These are phyloP conservation scores for Remersonia thermophila DNA, from an alignment of 2,329 filamentous ascomycete species.

Conservation along the genomic window DNA sequence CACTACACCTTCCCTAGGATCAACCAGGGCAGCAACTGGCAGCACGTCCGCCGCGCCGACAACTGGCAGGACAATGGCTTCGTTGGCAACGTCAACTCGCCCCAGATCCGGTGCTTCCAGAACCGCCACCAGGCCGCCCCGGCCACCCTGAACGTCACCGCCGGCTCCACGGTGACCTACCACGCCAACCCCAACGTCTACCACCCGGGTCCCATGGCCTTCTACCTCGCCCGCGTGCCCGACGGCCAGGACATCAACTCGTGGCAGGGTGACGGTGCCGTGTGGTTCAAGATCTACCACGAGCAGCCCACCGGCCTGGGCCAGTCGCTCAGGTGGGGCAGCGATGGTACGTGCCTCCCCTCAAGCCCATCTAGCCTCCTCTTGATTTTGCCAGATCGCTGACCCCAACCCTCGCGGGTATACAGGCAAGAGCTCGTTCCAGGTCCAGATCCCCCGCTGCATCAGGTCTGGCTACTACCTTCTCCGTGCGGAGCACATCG, in stretches of 20 bases:
- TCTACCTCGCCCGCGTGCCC: constrained; percentile 29
- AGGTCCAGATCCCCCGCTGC: constrained; percentile 30
- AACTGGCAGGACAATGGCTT: constrained; percentile 38
- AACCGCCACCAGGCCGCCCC: constrained; percentile 25
- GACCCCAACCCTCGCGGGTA: not conserved
- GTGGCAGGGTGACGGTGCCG: constrained; percentile 27
- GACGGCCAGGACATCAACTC: constrained; percentile 23
- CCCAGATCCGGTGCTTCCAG: constrained; percentile 40
- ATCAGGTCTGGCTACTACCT: constrained; percentile 35
- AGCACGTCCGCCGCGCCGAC: constrained; percentile 33
- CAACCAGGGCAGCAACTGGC: constrained; percentile 29
- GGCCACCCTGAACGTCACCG: constrained; percentile 29
- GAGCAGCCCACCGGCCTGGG: constrained; percentile 28
- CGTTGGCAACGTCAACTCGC: constrained; percentile 34
- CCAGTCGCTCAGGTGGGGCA: constrained; percentile 29
- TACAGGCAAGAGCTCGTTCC: constrained; percentile 23
- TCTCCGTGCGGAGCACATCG: constrained; percentile 36
- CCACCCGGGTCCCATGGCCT: constrained; percentile 29
- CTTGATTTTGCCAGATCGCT: not conserved
- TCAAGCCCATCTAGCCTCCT: not conserved
- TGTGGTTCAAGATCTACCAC: constrained; percentile 34
- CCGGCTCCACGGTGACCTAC: constrained; percentile 34
- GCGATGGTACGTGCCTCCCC: constrained; percentile 21
- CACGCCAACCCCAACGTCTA: constrained; percentile 27
- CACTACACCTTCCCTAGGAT: constrained; percentile 28